A percentile compares a stretch with the other conserved stretches of the same genome.
phyloP scores from a whole-genome alignment of 2,329 filamentous ascomycete genomes.

The Claviceps sp. region DNA sequence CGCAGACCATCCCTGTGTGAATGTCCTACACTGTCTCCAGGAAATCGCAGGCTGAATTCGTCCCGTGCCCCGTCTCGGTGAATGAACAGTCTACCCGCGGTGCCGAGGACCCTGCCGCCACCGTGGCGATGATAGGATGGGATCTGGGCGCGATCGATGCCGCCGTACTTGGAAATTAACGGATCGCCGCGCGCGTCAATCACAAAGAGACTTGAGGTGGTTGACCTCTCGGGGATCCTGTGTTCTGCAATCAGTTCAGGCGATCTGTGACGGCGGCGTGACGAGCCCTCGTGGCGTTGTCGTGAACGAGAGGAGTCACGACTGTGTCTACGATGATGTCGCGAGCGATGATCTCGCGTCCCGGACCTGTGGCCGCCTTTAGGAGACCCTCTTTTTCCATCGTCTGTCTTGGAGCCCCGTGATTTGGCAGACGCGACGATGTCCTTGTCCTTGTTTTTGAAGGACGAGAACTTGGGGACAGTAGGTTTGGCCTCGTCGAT shows the following conservation, averaged over 20 bases:
- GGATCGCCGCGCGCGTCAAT: constrained; percentile 66
- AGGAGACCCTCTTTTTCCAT: constrained; percentile 8
- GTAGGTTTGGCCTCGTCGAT: constrained; percentile 12
- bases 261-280: not conserved
- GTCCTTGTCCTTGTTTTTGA: constrained; percentile 35
- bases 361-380: constrained; percentile 3
- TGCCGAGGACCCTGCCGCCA: constrained; percentile 56
- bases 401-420: constrained; percentile 6
- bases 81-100: constrained; percentile 45
- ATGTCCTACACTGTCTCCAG: constrained; percentile 23
- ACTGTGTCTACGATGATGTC: not conserved
- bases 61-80: constrained; percentile 49
- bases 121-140: constrained; percentile 60
- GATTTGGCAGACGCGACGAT: constrained; percentile 21
- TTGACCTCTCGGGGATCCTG: not conserved
- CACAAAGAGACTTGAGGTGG: constrained; percentile 30
- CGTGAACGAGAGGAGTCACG: not conserved
- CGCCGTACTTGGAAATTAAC: constrained; percentile 58
- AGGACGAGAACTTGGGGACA: constrained; percentile 60
- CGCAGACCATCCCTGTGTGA: constrained; percentile 34
- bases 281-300: not conserved
- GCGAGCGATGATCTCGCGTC: constrained; percentile 6
- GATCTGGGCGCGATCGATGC: constrained; percentile 54
- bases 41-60: constrained; percentile 35
- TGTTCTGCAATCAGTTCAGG: constrained; percentile 1